These are phyloP conservation scores for Dendrocalamus latiflorus DNA, from an alignment of 202 grass and related monocot species.

Conservation along the genomic window DNA sequence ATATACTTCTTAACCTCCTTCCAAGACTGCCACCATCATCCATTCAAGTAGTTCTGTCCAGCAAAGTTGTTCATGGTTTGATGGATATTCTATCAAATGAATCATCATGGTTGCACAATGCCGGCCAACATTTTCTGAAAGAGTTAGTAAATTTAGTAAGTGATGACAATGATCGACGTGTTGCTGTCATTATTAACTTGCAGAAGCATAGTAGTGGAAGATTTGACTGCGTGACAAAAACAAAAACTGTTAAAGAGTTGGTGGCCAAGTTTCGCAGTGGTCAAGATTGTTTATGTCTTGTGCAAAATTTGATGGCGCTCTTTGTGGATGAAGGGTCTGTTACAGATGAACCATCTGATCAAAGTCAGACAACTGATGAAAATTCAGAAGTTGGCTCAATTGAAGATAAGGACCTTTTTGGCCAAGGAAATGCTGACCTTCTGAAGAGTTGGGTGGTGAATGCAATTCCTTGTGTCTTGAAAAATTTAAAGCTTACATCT, in stretches of 20 bases:
- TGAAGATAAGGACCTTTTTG: constrained; percentile 63
- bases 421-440: constrained; percentile 59
- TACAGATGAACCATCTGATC: constrained; percentile 91
- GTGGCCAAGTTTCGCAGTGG: constrained; percentile 50
- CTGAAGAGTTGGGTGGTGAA: constrained; percentile 89
- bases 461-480: constrained; percentile 82
- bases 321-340: constrained; percentile 76
- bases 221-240: constrained; percentile 85
- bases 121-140: constrained; percentile 78
- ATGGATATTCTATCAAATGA: constrained; percentile 88
- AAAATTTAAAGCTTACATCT: constrained; percentile 68
- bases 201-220: constrained; percentile 79
- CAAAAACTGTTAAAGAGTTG: constrained; percentile 69
- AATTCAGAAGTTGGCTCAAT: constrained; percentile 67
- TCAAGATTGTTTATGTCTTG: constrained; percentile 71
- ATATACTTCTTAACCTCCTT: constrained; percentile 63
- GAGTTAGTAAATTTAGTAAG: constrained; percentile 58
- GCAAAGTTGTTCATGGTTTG: constrained; percentile 79
- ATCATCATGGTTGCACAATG: constrained; percentile 76
- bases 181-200: constrained; percentile 71
- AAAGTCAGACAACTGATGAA: constrained; percentile 98
- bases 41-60: constrained; percentile 69
- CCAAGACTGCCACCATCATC: constrained; percentile 62
- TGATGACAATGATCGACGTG: constrained; percentile 62
- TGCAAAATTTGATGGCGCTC: constrained; percentile 80